Base-by-base conservation (phyloP, 345 rosid genomes). In the Mercurialis annua region DNA sequence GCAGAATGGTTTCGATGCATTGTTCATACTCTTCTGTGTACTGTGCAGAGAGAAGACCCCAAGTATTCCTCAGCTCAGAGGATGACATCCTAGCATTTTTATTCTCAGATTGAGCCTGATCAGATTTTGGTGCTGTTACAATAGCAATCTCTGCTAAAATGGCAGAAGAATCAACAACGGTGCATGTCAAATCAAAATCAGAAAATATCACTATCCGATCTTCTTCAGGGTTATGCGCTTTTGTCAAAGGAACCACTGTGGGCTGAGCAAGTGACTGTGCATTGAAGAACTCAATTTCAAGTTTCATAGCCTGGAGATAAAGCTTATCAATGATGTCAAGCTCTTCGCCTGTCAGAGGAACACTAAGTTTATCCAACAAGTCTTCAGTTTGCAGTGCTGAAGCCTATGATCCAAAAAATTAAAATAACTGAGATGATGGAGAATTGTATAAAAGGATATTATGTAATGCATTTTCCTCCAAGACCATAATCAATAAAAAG, bases 221-320 rank as follows among this genome's bases (percentile, higher is more conserved):
- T 70, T 75, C 84, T 21, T 62, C 81, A 56, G 81, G 84, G 75
- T 77, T 80, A 46, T 81, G 90, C 72, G 63, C 85, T 74, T 79
- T 84, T 51, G 74, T 72, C 72, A 95, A 74, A 69, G 99, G 97
- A 74, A 84, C 89, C 61, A 83, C 73, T 63, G 87, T 81, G 30
- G 88, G 89, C 80, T 95, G 96, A 67, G 71, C 67, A 80, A 90
- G 78, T 14, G 84, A 88, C 76, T 95, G 99, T 16, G 87, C 88
- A 69, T 66, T 70, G 83, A 95, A 90, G 82, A 92, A 92, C 76
- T 92, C 97, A 52, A 88, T 82, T 87, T 92, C 99, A 79, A 88
- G 99, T 80, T 81, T 92, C 96, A 95, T 85, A 71, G 98, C 99
- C 81, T 95, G 98, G 69, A 78, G 94, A 79, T 95, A 95, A 77